Percentiles rank a stretch among this genome's conserved stretches.
These are phyloP conservation scores for Staphylotrichum longicolle DNA, from an alignment of 495 filamentous ascomycete genomes.

Conservation along the genomic window DNA sequence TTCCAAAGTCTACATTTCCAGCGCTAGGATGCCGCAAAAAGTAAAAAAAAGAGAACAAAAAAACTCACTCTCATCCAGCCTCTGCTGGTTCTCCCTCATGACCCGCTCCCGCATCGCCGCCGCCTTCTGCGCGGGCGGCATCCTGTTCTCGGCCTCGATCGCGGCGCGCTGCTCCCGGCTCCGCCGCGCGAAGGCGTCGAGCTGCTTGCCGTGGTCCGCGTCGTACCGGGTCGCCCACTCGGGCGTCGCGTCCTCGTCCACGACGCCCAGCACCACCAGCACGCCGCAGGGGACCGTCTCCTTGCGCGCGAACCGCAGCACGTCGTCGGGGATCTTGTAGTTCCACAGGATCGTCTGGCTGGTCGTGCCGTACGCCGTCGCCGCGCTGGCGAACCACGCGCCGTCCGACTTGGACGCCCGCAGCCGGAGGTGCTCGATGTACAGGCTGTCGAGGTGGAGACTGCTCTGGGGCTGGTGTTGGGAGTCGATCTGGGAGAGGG, in stretches of 20 bases:
- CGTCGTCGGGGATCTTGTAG: conserved; percentile 55
- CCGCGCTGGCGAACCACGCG: conserved; percentile 57
- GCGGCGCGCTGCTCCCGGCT: conserved; percentile 42
- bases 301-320: conserved; percentile 50
- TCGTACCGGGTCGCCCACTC: conserved; percentile 53
- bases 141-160: conserved; percentile 44
- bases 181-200: conserved; percentile 40
- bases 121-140: conserved; percentile 48
- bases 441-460: conserved; percentile 37
- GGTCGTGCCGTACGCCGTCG: conserved; percentile 54
- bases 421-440: conserved; percentile 43
- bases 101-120: conserved; percentile 37
- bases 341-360: conserved; percentile 58
- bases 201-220: conserved; percentile 26
- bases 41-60: background rate
- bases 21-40: background rate
- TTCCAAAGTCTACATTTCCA: too few species aligned
- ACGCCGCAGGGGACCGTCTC: conserved; percentile 62
- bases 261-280: conserved; percentile 53
- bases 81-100: conserved; percentile 39
- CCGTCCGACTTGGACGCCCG: conserved; percentile 35
- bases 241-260: conserved; percentile 53
- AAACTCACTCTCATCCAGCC: conserved; percentile 43
- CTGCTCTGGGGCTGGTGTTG: background rate
- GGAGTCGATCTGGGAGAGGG: conserved; percentile 37